These are phyloP conservation scores for Besnoitia besnoiti DNA, from an alignment of 169 alveolate species.

Conservation along the genomic window DNA sequence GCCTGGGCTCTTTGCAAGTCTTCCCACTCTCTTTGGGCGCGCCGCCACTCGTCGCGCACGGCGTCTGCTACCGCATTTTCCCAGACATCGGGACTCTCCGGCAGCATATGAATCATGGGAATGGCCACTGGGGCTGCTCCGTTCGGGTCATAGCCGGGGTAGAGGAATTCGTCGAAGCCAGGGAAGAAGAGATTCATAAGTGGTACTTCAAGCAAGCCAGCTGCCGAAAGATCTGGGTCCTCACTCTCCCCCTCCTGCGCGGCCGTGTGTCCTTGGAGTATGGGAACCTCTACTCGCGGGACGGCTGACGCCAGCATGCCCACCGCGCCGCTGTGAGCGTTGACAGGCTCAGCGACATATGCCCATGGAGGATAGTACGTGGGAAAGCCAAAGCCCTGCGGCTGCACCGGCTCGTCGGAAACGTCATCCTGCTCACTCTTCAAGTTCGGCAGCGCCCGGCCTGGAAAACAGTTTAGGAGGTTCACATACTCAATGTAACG, in stretches of 20 bases:
- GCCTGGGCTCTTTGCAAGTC: neutral
- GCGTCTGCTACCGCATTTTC: neutral
- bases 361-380: neutral
- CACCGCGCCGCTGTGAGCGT: neutral
- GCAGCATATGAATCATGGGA: neutral
- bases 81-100: neutral
- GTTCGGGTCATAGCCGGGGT: neutral
- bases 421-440: neutral
- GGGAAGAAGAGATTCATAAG: neutral
- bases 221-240: neutral
- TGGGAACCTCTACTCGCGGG: neutral
- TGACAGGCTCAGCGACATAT: neutral
- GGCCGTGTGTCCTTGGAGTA: neutral
- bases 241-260: neutral
- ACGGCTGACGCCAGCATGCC: neutral
- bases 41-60: neutral
- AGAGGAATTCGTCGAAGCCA: neutral
- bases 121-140: neutral
- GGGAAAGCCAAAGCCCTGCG: neutral
- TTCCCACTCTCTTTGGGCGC: neutral
- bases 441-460: neutral
- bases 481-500: neutral
- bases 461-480: neutral
- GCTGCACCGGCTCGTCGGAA: neutral
- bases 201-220: neutral